A percentile compares a stretch with the other conserved stretches of the same genome.
phyloP scores from a whole-genome alignment of 768 basidiomycete species.

The Daedaleopsis nitida region DNA sequence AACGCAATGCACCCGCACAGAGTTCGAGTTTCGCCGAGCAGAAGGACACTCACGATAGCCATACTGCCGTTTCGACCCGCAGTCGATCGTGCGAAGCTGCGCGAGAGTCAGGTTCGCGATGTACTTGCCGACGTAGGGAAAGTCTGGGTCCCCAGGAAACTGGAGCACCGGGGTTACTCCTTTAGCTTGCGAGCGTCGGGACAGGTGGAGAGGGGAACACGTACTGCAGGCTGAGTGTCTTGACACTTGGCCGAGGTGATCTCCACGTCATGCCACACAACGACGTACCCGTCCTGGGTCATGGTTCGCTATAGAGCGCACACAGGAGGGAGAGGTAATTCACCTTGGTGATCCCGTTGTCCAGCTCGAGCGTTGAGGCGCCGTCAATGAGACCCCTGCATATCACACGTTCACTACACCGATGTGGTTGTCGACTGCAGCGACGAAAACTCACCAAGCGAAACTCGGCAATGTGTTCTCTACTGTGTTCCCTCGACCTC shows the following conservation, averaged over 20 bases:
- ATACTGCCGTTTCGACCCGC: constrained; percentile 65
- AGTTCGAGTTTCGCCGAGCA: neutral
- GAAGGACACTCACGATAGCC: constrained; percentile 52
- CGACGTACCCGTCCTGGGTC: constrained; percentile 66
- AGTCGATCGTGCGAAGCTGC: constrained; percentile 80
- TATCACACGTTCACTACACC: too few relatives aligned
- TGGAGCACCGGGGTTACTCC: constrained; percentile 27
- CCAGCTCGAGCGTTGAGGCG: constrained; percentile 75
- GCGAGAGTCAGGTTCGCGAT: constrained; percentile 78
- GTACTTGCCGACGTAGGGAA: constrained; percentile 76
- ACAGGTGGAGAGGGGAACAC: constrained; percentile 21
- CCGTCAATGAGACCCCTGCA: constrained; percentile 76
- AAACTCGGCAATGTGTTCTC: constrained; percentile 77
- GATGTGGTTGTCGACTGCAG: constrained; percentile 3
- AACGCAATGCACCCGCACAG: neutral
- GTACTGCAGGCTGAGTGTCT: constrained; percentile 67
- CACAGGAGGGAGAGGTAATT: constrained; percentile 11
- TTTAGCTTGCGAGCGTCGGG: neutral
- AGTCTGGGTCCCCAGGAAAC: constrained; percentile 59
- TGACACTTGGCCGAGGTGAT: constrained; percentile 65
- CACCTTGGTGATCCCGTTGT: constrained; percentile 76
- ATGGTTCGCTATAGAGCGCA: neutral
- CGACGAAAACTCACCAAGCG: constrained; percentile 55
- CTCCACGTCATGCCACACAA: constrained; percentile 81
- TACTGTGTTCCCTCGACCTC: constrained; percentile 72